These are phyloP conservation scores for Colletotrichum sp. DNA, from an alignment of 2,329 filamentous ascomycete genomes.

Conservation along the genomic window DNA sequence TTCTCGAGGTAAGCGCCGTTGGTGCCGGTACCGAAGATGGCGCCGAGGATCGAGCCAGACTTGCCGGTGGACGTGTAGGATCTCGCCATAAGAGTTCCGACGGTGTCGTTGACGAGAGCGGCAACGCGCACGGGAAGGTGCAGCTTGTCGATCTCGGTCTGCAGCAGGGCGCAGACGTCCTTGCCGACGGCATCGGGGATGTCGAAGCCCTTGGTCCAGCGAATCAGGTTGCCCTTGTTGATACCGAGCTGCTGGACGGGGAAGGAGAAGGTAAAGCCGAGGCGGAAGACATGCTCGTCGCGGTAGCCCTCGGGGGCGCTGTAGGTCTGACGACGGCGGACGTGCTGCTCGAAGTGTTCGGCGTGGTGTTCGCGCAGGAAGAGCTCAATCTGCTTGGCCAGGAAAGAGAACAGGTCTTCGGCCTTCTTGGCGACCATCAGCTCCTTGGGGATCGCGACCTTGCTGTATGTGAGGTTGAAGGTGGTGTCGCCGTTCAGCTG, in stretches of 20 bases:
- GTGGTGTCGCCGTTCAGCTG: slow-evolving; percentile 92
- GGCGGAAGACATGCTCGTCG: slow-evolving; percentile 83
- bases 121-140: slow-evolving; percentile 91
- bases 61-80: slow-evolving; percentile 93
- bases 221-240: slow-evolving; percentile 91
- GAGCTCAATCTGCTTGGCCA: slow-evolving; percentile 88
- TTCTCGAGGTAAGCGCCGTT: slow-evolving; percentile 98
- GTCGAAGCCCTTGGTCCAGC: slow-evolving; percentile 99
- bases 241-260: slow-evolving; percentile 93
- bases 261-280: slow-evolving; percentile 99
- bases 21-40: slow-evolving; percentile 96
- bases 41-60: slow-evolving; percentile 86
- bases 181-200: slow-evolving; percentile 94
- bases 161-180: slow-evolving; percentile 90
- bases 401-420: slow-evolving; percentile 87
- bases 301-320: slow-evolving; percentile 63
- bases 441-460: slow-evolving; percentile 87
- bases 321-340: slow-evolving; percentile 66
- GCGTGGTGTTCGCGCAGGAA: slow-evolving; percentile 89
- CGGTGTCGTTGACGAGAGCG: slow-evolving; percentile 95
- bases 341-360: slow-evolving; percentile 80
- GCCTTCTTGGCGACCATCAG: slow-evolving; percentile 90
- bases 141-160: slow-evolving; percentile 86
- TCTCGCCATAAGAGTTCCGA: slow-evolving; percentile 96
- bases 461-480: slow-evolving; percentile 91